Evolutionary conservation across 75 land plant species (phyloP).

Genomic region (Sequoia sempervirens): DNA sequence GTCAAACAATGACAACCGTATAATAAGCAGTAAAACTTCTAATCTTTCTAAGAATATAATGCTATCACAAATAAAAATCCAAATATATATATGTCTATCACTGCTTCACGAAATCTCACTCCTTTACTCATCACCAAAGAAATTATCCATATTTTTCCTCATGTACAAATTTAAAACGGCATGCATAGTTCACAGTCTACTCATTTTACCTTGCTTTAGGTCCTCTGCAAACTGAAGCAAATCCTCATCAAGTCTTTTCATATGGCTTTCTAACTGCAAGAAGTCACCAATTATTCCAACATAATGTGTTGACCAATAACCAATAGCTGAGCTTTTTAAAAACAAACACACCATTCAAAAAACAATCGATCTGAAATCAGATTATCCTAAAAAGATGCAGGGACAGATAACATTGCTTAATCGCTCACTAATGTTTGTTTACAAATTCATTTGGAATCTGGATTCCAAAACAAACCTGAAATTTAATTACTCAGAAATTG

Average conservation of each 20-base stretch:
- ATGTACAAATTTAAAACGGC: background rate
- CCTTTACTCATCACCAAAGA: background rate
- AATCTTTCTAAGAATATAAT: background rate
- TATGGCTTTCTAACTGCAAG: constrained; percentile 80
- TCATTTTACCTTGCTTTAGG: constrained; percentile 77
- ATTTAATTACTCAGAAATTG: background rate
- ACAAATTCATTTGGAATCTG: background rate
- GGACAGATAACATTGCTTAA: background rate
- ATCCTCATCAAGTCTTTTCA: constrained; percentile 93
- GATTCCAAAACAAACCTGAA: background rate
- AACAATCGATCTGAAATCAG: background rate
- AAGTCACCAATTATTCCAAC: background rate
- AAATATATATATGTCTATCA: background rate
- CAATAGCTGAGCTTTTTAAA: background rate
- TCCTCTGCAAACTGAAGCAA: constrained; percentile 84
- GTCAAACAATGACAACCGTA: background rate
- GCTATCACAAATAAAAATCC: background rate
- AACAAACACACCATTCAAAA: background rate
- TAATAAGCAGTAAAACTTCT: background rate
- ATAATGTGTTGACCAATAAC: background rate
- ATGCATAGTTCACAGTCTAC: background rate
- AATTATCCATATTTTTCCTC: background rate
- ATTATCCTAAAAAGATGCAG: background rate
- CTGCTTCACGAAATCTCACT: background rate
- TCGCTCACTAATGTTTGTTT: background rate